Percentiles rank a stretch among this genome's conserved stretches.
These are phyloP conservation scores for Penicillium sp. DNA, from an alignment of 2,329 filamentous ascomycete genomes.

Conservation along the genomic window DNA sequence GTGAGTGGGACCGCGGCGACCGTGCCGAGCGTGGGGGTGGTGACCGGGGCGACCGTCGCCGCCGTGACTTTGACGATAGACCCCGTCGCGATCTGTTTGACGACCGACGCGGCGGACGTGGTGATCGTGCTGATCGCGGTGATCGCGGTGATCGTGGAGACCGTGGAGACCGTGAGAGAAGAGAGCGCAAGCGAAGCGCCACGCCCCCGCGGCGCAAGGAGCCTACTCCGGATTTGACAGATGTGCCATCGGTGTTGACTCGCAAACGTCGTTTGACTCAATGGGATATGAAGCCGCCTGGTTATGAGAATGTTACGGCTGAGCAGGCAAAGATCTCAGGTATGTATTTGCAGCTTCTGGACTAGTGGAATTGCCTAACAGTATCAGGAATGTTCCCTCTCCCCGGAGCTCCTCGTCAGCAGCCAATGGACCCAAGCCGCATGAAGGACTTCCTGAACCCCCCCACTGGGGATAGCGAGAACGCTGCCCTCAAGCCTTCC, in stretches of 20 bases:
- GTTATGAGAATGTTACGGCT: slow-evolving; percentile 95
- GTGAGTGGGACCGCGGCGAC: slow-evolving; percentile 52
- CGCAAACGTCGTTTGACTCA: slow-evolving; percentile 89
- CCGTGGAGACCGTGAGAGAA: slow-evolving; percentile 30
- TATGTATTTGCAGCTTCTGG: slow-evolving; percentile 14
- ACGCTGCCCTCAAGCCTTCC: slow-evolving; percentile 75
- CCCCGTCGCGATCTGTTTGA: slow-evolving; percentile 54
- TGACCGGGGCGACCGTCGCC: slow-evolving; percentile 50
- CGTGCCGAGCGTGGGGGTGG: slow-evolving; percentile 11
- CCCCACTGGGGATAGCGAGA: slow-evolving; percentile 60
- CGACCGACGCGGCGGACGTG: slow-evolving; percentile 43
- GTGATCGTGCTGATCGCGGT: slow-evolving; percentile 23
- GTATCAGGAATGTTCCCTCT: slow-evolving; percentile 82
- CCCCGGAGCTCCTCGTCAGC: slow-evolving; percentile 85
- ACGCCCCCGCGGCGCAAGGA: slow-evolving; percentile 83
- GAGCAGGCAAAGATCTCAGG: slow-evolving; percentile 94
- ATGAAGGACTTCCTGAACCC: slow-evolving; percentile 94
- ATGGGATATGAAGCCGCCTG: slow-evolving; percentile 98
- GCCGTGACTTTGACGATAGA: slow-evolving; percentile 58
- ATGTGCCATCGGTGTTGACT: slow-evolving; percentile 70
- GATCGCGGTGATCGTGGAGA: slow-evolving; percentile 33
- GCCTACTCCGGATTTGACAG: slow-evolving; percentile 87
- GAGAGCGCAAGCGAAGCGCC: slow-evolving; percentile 61
- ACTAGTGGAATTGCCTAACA: neutral
- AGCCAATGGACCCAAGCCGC: slow-evolving; percentile 88